A percentile compares a stretch with the other conserved stretches of the same genome.
phyloP scores from a whole-genome alignment of 331 rosid genomes.

The Quercus phellos region DNA sequence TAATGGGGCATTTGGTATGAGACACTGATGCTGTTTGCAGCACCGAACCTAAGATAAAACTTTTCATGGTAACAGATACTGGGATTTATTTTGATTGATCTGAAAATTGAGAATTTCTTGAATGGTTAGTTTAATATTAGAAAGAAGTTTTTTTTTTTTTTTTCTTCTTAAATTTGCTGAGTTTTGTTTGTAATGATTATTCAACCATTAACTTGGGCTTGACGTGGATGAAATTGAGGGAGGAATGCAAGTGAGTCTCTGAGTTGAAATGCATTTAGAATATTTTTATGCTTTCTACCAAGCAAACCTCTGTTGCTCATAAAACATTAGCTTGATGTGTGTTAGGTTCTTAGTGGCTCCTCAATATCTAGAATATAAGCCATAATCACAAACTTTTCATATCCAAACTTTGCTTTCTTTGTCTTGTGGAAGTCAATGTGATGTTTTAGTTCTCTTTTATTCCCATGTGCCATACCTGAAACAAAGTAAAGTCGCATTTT shows the following conservation, averaged over 20 bases:
- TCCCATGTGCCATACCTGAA: slow-evolving; percentile 2
- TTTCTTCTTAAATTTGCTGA: neutral
- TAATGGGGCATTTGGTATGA: neutral
- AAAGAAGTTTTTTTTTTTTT: neutral
- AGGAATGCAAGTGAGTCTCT: neutral
- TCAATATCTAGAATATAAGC: neutral
- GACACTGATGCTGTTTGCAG: slow-evolving; percentile 6
- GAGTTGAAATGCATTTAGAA: neutral
- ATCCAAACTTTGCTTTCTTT: neutral
- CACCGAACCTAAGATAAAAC: slow-evolving; percentile 6
- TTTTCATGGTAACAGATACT: slow-evolving; percentile 7
- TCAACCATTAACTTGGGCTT: neutral
- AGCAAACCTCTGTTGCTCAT: neutral
- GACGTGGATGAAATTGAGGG: neutral
- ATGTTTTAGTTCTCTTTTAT: slow-evolving; percentile 1
- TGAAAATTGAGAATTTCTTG: neutral
- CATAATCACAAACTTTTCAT: neutral
- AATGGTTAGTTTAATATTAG: neutral
- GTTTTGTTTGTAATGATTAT: neutral
- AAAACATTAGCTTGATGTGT: neutral
- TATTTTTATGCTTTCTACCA: neutral
- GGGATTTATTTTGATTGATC: neutral
- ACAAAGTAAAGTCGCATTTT: slow-evolving; percentile 2
- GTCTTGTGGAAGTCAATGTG: neutral
- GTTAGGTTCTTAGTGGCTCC: neutral